phyloP scores from a whole-genome alignment of 1,139 yeast species.

The Scheffersomyces stambukii region DNA sequence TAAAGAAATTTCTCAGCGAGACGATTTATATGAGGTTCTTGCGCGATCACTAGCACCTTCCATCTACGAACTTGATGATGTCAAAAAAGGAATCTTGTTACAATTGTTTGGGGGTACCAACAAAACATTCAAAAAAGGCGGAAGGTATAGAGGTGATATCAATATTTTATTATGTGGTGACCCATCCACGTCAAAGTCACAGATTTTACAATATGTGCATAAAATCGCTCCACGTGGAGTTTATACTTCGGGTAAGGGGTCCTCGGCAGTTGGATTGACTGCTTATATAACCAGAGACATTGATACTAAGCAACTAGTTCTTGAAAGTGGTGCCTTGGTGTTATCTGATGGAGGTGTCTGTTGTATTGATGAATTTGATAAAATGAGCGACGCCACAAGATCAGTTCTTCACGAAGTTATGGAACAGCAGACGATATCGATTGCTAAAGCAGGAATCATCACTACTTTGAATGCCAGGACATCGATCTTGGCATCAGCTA shows the following conservation, averaged over 20 bases:
- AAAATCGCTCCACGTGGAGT: slow-evolving; percentile 97
- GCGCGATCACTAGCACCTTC: slow-evolving; percentile 95
- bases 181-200: slow-evolving; percentile 97
- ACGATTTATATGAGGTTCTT: slow-evolving; percentile 81
- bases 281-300: slow-evolving; percentile 94
- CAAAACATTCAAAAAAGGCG: slow-evolving; percentile 84
- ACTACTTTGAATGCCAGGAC: slow-evolving; percentile 96
- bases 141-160: slow-evolving; percentile 93
- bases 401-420: slow-evolving; percentile 96
- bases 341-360: slow-evolving; percentile 98
- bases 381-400: slow-evolving; percentile 92
- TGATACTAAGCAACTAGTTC: slow-evolving; percentile 87
- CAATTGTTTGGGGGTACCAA: slow-evolving; percentile 96
- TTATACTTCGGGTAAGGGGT: slow-evolving; percentile 97
- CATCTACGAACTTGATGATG: slow-evolving; percentile 93
- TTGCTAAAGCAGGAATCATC: slow-evolving; percentile 97
- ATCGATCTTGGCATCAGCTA: slow-evolving; percentile 92
- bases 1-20: slow-evolving; percentile 56
- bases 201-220: slow-evolving; percentile 88
- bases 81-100: slow-evolving; percentile 86
- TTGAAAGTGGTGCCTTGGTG: slow-evolving; percentile 95
- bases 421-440: slow-evolving; percentile 98
- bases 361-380: slow-evolving; percentile 98
- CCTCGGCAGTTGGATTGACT: slow-evolving; percentile 97
- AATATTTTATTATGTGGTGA: slow-evolving; percentile 92